Conservation (phyloP, 768 basidiomycete species). For the Suillus clintonianus region DNA sequence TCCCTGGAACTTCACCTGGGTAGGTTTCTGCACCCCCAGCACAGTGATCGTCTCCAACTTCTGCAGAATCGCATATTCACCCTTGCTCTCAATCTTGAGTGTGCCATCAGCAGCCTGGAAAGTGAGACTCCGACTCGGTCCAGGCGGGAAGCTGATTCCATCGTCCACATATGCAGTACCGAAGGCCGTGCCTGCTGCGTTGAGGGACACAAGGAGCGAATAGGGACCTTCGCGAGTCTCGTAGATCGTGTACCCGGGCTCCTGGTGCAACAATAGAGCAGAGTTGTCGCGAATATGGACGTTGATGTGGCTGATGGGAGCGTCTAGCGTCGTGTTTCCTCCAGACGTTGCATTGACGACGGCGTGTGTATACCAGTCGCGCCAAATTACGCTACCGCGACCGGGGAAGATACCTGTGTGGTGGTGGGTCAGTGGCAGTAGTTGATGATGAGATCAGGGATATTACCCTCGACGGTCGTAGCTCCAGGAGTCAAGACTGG, state of each 20-base stretch:
- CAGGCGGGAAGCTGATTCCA: slow-evolving; percentile 61
- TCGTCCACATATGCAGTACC: slow-evolving; percentile 73
- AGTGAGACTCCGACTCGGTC: slow-evolving; percentile 47
- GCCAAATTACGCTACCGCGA: slow-evolving; percentile 57
- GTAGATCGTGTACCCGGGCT: slow-evolving; percentile 66
- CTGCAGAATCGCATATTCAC: slow-evolving; percentile 40
- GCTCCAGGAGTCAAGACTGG: slow-evolving; percentile 73
- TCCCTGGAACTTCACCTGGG: slow-evolving; percentile 41
- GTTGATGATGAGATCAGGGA: background rate
- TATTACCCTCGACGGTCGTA: slow-evolving; percentile 63
- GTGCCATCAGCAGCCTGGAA: slow-evolving; percentile 40
- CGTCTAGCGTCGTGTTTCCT: slow-evolving; percentile 51
- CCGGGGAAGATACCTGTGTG: slow-evolving; percentile 64
- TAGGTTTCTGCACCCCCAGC: slow-evolving; percentile 54
- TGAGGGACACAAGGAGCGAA: slow-evolving; percentile 60
- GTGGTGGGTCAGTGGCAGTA: background rate
- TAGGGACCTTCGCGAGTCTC: slow-evolving; percentile 67
- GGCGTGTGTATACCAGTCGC: slow-evolving; percentile 74
- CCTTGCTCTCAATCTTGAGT: slow-evolving; percentile 41
- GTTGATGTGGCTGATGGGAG: slow-evolving; percentile 75
- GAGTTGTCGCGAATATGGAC: slow-evolving; percentile 74
- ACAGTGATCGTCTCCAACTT: slow-evolving; percentile 55
- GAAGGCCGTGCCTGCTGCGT: slow-evolving; percentile 47
- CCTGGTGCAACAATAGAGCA: slow-evolving; percentile 60
- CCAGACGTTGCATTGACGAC: slow-evolving; percentile 45